These are phyloP conservation scores for Colletotrichum neosansevieriae DNA, from an alignment of 2,329 filamentous ascomycete genomes.

Conservation along the genomic window DNA sequence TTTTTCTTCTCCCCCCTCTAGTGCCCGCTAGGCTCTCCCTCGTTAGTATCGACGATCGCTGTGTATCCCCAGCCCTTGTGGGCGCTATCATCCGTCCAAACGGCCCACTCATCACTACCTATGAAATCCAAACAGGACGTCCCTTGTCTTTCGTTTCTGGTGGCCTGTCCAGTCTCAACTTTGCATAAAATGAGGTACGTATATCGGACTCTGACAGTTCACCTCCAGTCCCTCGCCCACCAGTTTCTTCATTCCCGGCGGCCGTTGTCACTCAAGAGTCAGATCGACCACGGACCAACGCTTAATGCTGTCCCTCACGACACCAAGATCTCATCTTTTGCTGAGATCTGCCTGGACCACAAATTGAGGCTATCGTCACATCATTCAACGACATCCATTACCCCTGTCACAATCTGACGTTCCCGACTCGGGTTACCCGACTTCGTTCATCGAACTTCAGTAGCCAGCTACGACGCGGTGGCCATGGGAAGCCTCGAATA, in stretches of 20 bases:
- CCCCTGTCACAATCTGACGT: conserved; percentile 3
- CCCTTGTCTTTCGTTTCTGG: conserved; percentile 13
- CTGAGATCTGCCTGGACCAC: conserved; percentile 15
- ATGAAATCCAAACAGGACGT: neutral
- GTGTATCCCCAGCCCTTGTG: neutral
- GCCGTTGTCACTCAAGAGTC: conserved; percentile 8
- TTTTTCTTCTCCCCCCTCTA: neutral
- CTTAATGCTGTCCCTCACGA: conserved; percentile 3
- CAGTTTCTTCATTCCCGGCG: neutral
- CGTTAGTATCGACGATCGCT: conserved; percentile 2
- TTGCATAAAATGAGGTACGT: conserved; percentile 11
- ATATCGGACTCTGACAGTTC: neutral
- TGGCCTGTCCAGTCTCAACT: conserved; percentile 6
- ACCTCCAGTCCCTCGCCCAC: neutral
- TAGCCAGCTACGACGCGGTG: neutral
- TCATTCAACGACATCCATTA: conserved; percentile 6
- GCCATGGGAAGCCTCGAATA: conserved; percentile 21
- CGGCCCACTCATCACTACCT: conserved; percentile 10
- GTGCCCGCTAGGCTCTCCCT: conserved; percentile 2
- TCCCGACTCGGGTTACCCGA: neutral
- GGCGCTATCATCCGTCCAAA: conserved; percentile 1
- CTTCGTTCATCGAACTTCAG: neutral
- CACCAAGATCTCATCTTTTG: conserved; percentile 23
- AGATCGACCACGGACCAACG: conserved; percentile 23
- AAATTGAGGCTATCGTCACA: conserved; percentile 14